phyloP scores from a whole-genome alignment of 176 grass and related monocot genomes.

The Triticum dicoccoides region DNA sequence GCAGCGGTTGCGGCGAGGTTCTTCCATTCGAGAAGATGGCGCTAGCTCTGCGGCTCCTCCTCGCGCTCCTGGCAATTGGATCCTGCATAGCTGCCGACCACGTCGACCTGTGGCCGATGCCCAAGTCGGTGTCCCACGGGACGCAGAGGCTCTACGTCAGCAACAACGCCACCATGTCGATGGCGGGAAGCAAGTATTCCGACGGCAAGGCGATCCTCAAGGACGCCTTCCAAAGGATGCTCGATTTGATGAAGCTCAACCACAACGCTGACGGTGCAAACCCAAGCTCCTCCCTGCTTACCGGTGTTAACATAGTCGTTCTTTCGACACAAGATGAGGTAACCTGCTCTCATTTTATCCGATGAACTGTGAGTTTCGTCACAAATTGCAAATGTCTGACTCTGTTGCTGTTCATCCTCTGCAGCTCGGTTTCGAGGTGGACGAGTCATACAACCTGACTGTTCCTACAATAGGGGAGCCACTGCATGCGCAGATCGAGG shows the following conservation, averaged over 20 bases:
- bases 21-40: constrained; percentile 20
- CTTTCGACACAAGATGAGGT: constrained; percentile 61
- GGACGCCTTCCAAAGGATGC: constrained; percentile 74
- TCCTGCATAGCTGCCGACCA: constrained; percentile 37
- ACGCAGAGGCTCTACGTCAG: constrained; percentile 60
- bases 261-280: constrained; percentile 40
- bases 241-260: constrained; percentile 51
- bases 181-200: constrained; percentile 55
- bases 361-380: not conserved
- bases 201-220: constrained; percentile 73
- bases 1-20: not conserved
- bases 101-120: constrained; percentile 90
- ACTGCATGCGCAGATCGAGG: constrained; percentile 71
- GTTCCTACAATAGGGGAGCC: constrained; percentile 55
- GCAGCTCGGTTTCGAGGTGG: constrained; percentile 76
- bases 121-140: constrained; percentile 51
- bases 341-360: constrained; percentile 32
- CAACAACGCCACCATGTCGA: constrained; percentile 62
- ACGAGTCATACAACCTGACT: constrained; percentile 81
- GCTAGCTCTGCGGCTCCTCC: constrained; percentile 40
- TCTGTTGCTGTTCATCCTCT: constrained; percentile 35
- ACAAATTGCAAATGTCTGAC: not conserved
- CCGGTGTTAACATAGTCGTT: constrained; percentile 58
- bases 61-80: constrained; percentile 39
- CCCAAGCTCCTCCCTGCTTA: constrained; percentile 40